Conservation (phyloP, 2,329 filamentous ascomycete species). For the Alternaria infectoria region DNA sequence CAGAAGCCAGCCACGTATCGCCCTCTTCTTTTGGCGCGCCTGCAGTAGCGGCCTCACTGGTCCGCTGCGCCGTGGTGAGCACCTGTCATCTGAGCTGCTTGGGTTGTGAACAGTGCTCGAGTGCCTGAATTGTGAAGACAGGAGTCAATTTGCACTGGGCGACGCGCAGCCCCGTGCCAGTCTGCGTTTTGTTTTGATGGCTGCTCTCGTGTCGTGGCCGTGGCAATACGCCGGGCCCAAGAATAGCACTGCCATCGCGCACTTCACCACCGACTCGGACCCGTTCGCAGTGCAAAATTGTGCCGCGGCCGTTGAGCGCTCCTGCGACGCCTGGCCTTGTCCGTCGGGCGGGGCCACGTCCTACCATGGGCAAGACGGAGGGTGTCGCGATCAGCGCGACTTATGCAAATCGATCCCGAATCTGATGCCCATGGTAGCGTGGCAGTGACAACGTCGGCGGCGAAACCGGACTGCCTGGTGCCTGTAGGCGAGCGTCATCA, state of each 20-base stretch:
- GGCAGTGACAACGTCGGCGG: conserved; percentile 23
- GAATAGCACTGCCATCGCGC: conserved; percentile 2
- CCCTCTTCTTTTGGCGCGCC: conserved; percentile 12
- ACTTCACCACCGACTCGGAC: conserved; percentile 11
- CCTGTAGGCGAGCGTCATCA: conserved; percentile 26
- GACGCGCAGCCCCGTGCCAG: neutral
- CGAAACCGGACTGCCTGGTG: conserved; percentile 12
- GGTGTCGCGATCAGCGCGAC: conserved; percentile 19
- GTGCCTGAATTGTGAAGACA: conserved; percentile 21
- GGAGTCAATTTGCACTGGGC: conserved; percentile 9
- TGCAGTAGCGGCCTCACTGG: conserved; percentile 19
- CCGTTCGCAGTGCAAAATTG: conserved; percentile 27
- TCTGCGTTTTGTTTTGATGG: conserved; percentile 4
- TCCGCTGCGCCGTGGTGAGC: conserved; percentile 16
- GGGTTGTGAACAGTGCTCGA: conserved; percentile 2
- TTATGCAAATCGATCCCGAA: conserved; percentile 20
- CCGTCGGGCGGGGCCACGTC: conserved; percentile 14
- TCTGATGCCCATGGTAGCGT: conserved; percentile 21
- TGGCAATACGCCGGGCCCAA: conserved; percentile 1
- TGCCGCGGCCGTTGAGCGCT: conserved; percentile 30
- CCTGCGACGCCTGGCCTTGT: conserved; percentile 20
- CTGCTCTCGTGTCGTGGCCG: conserved; percentile 2
- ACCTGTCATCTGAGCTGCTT: conserved; percentile 6
- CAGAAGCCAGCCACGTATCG: conserved; percentile 39
- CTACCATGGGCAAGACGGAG: conserved; percentile 18